phyloP scores from a whole-genome alignment of 2,329 filamentous ascomycete genomes.

The Nothomitra cinnamomea region DNA sequence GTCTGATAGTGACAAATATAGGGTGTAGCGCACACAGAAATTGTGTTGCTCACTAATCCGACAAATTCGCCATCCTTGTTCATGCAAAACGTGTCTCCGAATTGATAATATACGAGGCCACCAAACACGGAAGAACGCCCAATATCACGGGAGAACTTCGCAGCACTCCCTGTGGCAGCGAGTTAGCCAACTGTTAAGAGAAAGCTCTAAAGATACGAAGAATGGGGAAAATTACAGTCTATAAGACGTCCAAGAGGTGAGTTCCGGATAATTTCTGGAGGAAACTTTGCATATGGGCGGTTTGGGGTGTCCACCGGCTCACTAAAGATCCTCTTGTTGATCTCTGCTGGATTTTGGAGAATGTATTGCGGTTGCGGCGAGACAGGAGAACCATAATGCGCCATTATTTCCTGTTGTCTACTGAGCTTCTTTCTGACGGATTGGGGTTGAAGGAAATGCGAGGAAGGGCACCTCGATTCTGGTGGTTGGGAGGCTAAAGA shows the following conservation, averaged over 20 bases:
- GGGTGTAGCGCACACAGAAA: slow-evolving; percentile 2
- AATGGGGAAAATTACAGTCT: not conserved
- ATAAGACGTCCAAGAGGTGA: not conserved
- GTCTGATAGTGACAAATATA: too few species aligned
- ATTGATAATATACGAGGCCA: slow-evolving; percentile 9
- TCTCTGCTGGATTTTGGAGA: not conserved
- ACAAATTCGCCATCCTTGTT: slow-evolving; percentile 7
- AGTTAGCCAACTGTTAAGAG: not conserved
- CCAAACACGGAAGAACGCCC: slow-evolving; percentile 10
- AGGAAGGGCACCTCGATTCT: not conserved
- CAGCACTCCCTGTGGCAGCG: not conserved
- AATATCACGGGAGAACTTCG: slow-evolving; percentile 10
- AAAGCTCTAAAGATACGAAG: too few species aligned
- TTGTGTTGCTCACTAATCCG: slow-evolving; percentile 10
- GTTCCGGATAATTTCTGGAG: not conserved
- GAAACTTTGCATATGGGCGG: not conserved
- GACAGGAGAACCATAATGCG: not conserved
- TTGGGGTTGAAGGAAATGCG: too few species aligned
- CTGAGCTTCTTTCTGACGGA: not conserved
- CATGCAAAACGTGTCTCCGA: slow-evolving; percentile 13
- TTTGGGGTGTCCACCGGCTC: not conserved
- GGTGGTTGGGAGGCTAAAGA: not conserved
- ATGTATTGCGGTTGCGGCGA: slow-evolving; percentile 1
- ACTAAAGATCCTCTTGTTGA: not conserved
- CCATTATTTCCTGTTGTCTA: not conserved